phyloP scores from a whole-genome alignment of 2,329 filamentous ascomycete genomes.

The Hypomyces rosellus region DNA sequence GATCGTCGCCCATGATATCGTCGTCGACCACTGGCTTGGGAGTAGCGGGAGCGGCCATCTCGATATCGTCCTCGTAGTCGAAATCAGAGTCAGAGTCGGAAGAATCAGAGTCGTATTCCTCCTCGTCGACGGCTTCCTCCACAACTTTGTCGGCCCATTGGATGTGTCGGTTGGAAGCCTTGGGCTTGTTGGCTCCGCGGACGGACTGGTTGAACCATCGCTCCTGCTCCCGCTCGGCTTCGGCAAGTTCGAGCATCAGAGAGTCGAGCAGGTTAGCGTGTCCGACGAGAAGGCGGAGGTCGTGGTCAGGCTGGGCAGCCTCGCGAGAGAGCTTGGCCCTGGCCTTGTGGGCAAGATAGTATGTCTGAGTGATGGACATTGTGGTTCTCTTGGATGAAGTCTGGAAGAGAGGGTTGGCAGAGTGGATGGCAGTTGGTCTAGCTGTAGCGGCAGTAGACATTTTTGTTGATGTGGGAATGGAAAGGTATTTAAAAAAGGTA shows the following conservation, averaged over 20 bases:
- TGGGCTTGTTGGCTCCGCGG: slow-evolving; percentile 57
- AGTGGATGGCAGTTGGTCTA: slow-evolving; percentile 21
- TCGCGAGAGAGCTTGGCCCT: slow-evolving; percentile 92
- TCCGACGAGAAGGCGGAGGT: slow-evolving; percentile 90
- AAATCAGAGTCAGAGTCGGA: slow-evolving; percentile 47
- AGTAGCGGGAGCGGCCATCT: slow-evolving; percentile 39
- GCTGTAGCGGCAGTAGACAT: slow-evolving; percentile 26
- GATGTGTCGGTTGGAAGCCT: slow-evolving; percentile 63
- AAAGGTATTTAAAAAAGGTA: background rate
- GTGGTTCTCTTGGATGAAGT: slow-evolving; percentile 57
- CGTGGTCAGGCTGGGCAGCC: slow-evolving; percentile 84
- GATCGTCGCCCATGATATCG: slow-evolving; percentile 44
- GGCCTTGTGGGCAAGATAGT: slow-evolving; percentile 96
- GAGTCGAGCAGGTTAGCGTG: slow-evolving; percentile 97
- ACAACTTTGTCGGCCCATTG: slow-evolving; percentile 80
- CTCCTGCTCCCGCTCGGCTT: slow-evolving; percentile 93
- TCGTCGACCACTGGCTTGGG: slow-evolving; percentile 35
- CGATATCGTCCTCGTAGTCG: slow-evolving; percentile 53
- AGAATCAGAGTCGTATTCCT: slow-evolving; percentile 61
- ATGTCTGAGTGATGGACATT: slow-evolving; percentile 97
- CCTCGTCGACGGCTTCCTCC: slow-evolving; percentile 57
- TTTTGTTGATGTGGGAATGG: slow-evolving; percentile 11
- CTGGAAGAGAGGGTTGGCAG: slow-evolving; percentile 23
- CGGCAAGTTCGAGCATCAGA: slow-evolving; percentile 85
- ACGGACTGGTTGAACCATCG: slow-evolving; percentile 97